These are phyloP conservation scores for Lasiosphaeria miniovina DNA, from an alignment of 495 filamentous ascomycete species.

Conservation along the genomic window DNA sequence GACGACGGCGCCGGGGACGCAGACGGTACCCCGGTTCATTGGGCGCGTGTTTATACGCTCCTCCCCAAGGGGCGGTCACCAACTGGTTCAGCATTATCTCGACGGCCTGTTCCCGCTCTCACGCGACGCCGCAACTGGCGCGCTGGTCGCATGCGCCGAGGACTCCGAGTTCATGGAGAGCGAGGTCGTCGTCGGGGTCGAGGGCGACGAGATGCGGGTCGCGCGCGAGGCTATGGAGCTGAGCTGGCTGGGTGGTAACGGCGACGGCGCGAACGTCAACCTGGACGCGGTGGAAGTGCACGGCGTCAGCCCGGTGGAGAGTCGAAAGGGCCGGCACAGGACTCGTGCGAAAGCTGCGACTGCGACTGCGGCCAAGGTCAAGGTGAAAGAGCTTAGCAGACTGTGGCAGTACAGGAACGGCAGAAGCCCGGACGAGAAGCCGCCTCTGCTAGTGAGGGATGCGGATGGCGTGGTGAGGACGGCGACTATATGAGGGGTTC, in stretches of 20 bases:
- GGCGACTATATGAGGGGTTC: constrained; percentile 18
- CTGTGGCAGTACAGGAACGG: constrained; percentile 75
- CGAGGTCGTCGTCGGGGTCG: constrained; percentile 41
- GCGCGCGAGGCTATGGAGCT: constrained; percentile 39
- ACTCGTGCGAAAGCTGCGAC: not conserved
- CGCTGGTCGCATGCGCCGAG: constrained; percentile 30
- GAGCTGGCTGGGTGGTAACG: constrained; percentile 23
- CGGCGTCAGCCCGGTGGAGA: constrained; percentile 22
- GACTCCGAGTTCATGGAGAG: constrained; percentile 58
- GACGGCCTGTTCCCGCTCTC: constrained; percentile 70
- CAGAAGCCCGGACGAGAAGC: constrained; percentile 46
- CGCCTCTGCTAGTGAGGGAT: constrained; percentile 19
- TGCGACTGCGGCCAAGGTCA: constrained; percentile 31
- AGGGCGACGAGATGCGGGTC: constrained; percentile 36
- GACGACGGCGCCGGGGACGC: constrained; percentile 33
- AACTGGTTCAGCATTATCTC: constrained; percentile 79
- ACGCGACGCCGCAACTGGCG: constrained; percentile 27
- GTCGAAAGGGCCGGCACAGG: constrained; percentile 10
- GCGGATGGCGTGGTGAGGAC: constrained; percentile 21
- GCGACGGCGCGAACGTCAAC: constrained; percentile 18
- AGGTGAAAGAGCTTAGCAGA: constrained; percentile 67
- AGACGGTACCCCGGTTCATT: constrained; percentile 59
- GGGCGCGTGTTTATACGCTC: constrained; percentile 70
- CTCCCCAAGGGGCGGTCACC: constrained; percentile 60
- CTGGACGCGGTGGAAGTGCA: constrained; percentile 29